Evolutionary conservation across 805 yeast species (phyloP), one percentile per base, ranked within the genome.

Genomic region (Starmerella sp.): DNA sequence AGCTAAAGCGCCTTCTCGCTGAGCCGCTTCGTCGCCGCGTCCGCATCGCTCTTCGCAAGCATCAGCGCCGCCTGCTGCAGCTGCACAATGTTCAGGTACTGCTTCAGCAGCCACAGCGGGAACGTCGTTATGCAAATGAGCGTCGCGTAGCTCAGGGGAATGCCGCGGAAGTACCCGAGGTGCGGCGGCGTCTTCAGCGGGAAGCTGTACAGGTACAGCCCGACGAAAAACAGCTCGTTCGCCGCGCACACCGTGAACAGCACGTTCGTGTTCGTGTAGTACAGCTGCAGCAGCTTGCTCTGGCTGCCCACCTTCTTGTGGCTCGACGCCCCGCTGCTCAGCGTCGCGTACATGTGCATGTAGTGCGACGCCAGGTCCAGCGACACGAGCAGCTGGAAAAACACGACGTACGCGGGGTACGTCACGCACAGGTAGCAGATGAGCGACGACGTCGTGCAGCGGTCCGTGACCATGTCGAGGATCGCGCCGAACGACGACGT

Each of bases 341-440:
- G 74, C 72, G 88, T 85, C 43, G 97, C 96, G 69, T 90, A 90
- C 98, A 93, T 93, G 73, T 93, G 98, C 86, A 93, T 86, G 73
- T 93, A 93, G 69, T 93, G 99, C 52, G 95, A 85, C 2, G 97
- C 89, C 64, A 93, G 77, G 66, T 73, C 77, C 63, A 93, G 74
- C 10, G 95, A 84, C 51, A 90, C 82, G 62, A 93, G 75, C 30
- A 86, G 63, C 72, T 93, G 99, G 82, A 91, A 90, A 8, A 81
- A 61, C 11, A 86, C 70, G 51, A 79, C 75, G 70, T 75, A 84
- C 35, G 69, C 63, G 7, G 97, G 97, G 66, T 86, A 91, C 48
- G 85, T 73, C 38, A 86, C 82, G 61, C 93, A 80, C 55, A 93
- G 75, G 69, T 79, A 93, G 68, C 95, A 89, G 62, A 93, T 82